Evolutionary conservation across 2,329 filamentous ascomycete species (phyloP).

Genomic region (Cyanodermella asteris): DNA sequence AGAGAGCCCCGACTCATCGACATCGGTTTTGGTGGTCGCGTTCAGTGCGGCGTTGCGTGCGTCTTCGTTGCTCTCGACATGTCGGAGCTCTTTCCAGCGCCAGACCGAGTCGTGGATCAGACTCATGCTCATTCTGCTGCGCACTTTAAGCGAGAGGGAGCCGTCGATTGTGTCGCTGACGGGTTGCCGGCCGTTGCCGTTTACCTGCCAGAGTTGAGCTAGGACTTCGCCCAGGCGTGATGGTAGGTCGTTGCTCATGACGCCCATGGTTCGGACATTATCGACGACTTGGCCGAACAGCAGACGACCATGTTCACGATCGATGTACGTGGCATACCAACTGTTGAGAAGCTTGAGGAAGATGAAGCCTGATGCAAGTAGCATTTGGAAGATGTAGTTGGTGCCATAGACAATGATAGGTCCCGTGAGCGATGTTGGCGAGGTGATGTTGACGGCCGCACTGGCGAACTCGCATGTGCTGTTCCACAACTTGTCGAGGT

Average conservation of each 20-base stretch:
- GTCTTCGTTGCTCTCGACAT: slow-evolving; percentile 11
- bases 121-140: slow-evolving; percentile 45
- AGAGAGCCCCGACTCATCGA: slow-evolving; percentile 29
- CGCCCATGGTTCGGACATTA: slow-evolving; percentile 36
- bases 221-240: slow-evolving; percentile 43
- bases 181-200: slow-evolving; percentile 12
- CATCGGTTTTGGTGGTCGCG: slow-evolving; percentile 11
- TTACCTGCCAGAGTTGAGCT: slow-evolving; percentile 40
- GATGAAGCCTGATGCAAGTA: slow-evolving; percentile 41
- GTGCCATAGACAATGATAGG: slow-evolving; percentile 30
- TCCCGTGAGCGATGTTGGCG: slow-evolving; percentile 15
- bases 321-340: slow-evolving; percentile 35
- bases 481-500: slow-evolving; percentile 22
- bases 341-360: slow-evolving; percentile 44
- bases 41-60: slow-evolving; percentile 7
- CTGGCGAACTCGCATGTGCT: slow-evolving; percentile 25
- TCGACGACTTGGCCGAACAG: slow-evolving; percentile 38
- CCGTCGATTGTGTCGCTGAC: slow-evolving; percentile 15
- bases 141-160: slow-evolving; percentile 38
- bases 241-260: slow-evolving; percentile 39
- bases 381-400: slow-evolving; percentile 46
- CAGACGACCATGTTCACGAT: slow-evolving; percentile 31
- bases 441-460: slow-evolving; percentile 20
- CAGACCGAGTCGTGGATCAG: slow-evolving; percentile 46
- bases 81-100: slow-evolving; percentile 37